phyloP scores from a whole-genome alignment of 192 early-diverging fungal genomes.

The Backusella luteola region DNA sequence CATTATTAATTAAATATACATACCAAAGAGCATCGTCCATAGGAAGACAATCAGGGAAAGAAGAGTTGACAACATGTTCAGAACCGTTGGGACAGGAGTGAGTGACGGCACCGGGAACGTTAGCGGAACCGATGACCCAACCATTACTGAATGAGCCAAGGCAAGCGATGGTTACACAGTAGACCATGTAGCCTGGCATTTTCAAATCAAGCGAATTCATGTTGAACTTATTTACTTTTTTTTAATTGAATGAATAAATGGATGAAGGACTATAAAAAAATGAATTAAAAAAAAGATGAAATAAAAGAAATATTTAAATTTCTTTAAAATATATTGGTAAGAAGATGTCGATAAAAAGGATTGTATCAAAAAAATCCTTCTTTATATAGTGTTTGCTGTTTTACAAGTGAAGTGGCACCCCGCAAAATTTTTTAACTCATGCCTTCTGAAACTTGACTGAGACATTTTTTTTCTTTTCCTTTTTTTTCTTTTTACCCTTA shows the following conservation, averaged over 20 bases:
- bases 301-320: neutral
- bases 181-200: constrained; percentile 43
- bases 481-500: neutral
- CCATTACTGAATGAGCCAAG: constrained; percentile 43
- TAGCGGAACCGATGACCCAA: constrained; percentile 47
- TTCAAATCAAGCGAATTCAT: constrained; percentile 45
- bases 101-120: constrained; percentile 41
- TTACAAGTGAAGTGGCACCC: neutral
- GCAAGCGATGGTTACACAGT: constrained; percentile 34
- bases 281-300: neutral
- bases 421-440: neutral
- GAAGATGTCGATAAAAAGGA: neutral
- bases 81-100: constrained; percentile 21
- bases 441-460: constrained; percentile 4
- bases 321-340: neutral
- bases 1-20: neutral
- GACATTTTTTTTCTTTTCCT: neutral
- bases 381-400: neutral
- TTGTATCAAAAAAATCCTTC: neutral
- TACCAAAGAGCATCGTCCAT: constrained; percentile 33
- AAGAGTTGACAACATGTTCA: neutral
- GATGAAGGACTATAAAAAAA: neutral
- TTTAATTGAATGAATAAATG: neutral
- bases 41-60: constrained; percentile 36
- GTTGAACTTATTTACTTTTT: constrained; percentile 4